Conservation (phyloP, 2,329 filamentous ascomycete genomes). For the Xylaria sp. region DNA sequence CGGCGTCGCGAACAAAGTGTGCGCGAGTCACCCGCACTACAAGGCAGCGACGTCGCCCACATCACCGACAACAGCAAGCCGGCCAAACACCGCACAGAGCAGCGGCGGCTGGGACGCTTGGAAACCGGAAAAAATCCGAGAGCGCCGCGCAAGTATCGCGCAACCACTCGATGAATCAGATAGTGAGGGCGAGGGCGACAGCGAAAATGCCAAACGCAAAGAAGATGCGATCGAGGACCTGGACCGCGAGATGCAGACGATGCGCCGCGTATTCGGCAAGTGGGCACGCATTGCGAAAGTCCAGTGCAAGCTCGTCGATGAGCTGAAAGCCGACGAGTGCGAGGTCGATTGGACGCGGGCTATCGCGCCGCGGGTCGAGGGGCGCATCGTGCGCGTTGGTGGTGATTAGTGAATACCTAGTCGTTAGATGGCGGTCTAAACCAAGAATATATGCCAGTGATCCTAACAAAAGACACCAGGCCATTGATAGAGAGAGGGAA, state of each 20-base stretch:
- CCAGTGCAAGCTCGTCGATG: slow-evolving; percentile 62
- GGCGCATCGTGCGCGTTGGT: slow-evolving; percentile 67
- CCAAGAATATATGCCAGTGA: background rate
- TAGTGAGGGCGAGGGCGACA: slow-evolving; percentile 53
- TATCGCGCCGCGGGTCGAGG: slow-evolving; percentile 81
- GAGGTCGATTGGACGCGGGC: slow-evolving; percentile 82
- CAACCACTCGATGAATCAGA: slow-evolving; percentile 57
- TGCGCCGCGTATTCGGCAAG: slow-evolving; percentile 75
- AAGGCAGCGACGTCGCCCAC: slow-evolving; percentile 34
- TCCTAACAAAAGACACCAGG: background rate
- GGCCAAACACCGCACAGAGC: slow-evolving; percentile 9
- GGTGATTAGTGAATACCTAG: slow-evolving; percentile 18
- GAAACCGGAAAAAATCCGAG: slow-evolving; percentile 52
- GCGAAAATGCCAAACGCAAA: slow-evolving; percentile 35
- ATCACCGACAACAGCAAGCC: slow-evolving; percentile 27
- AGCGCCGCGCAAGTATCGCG: slow-evolving; percentile 48
- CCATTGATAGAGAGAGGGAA: background rate
- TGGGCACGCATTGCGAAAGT: slow-evolving; percentile 79
- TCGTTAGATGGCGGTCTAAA: background rate
- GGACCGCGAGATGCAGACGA: slow-evolving; percentile 69
- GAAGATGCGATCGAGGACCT: slow-evolving; percentile 54
- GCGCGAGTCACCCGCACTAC: slow-evolving; percentile 60
- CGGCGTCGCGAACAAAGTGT: slow-evolving; percentile 70
- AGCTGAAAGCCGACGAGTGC: slow-evolving; percentile 67
- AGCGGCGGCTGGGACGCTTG: slow-evolving; percentile 53